Percentiles rank a stretch among this genome's conserved stretches.
Evolutionary conservation across 2,329 filamentous ascomycete species (phyloP).

Genomic region (Cytospora paraplurivora): DNA sequence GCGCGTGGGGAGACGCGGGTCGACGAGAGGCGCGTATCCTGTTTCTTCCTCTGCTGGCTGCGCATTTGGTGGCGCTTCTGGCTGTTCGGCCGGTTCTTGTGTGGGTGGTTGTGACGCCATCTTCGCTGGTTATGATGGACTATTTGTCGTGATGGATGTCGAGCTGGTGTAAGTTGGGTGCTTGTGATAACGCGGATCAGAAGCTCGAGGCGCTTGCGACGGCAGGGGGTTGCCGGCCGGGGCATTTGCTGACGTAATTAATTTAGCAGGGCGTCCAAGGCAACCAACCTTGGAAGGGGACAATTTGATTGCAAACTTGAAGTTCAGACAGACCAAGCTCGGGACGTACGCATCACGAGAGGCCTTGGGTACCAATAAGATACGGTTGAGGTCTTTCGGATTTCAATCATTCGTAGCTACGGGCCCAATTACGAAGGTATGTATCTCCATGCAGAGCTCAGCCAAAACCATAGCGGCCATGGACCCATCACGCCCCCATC

Average conservation of each 20-base stretch:
- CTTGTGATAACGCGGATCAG: constrained; percentile 6
- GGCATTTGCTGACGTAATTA: constrained; percentile 17
- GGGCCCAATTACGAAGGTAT: too few species aligned
- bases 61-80: constrained; percentile 27
- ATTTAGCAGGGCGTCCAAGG: background rate
- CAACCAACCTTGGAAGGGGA: background rate
- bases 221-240: background rate
- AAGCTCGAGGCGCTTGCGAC: background rate
- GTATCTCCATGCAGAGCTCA: constrained; percentile 5
- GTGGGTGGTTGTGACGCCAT: constrained; percentile 32
- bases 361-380: background rate
- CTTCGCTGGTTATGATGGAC: constrained; percentile 2
- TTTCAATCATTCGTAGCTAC: constrained; percentile 1
- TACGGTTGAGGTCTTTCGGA: background rate
- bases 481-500: background rate
- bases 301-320: background rate
- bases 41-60: constrained; percentile 19
- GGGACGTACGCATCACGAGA: background rate
- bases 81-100: constrained; percentile 32
- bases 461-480: constrained; percentile 5
- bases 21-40: constrained; percentile 20
- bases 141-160: constrained; percentile 16
- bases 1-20: constrained; percentile 66
- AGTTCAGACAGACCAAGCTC: too few species aligned
- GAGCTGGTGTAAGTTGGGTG: background rate